Evolutionary conservation across 768 basidiomycete species (phyloP).

Genomic region (Serpula lacrymans): DNA sequence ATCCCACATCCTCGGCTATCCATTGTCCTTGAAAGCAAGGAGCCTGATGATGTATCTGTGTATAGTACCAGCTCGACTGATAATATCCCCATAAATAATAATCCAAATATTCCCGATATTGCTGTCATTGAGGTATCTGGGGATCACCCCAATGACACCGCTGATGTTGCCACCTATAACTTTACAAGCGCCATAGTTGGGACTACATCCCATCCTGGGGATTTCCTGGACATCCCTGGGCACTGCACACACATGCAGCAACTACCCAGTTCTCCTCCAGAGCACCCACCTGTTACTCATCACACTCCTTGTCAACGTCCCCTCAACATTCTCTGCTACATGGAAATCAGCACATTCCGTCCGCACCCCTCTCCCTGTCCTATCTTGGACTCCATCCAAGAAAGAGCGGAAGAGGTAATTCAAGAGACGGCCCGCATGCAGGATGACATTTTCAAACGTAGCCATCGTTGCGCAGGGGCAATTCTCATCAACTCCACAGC

Average conservation of each 20-base stretch:
- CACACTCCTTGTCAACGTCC: neutral
- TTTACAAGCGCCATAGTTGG: conserved; percentile 6
- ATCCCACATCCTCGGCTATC: too few relatives aligned
- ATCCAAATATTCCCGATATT: too few relatives aligned
- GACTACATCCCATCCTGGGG: conserved; percentile 3
- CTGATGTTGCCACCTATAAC: too few relatives aligned
- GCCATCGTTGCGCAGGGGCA: conserved; percentile 5
- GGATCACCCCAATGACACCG: too few relatives aligned
- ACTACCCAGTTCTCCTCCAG: neutral
- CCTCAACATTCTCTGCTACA: neutral
- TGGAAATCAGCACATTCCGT: neutral
- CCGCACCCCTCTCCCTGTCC: neutral
- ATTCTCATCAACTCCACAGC: neutral
- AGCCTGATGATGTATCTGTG: too few relatives aligned
- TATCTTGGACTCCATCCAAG: neutral
- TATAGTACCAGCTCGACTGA: too few relatives aligned
- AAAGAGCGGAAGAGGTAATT: conserved; percentile 1
- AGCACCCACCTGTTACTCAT: neutral
- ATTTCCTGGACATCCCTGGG: conserved; percentile 5
- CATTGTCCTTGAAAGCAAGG: too few relatives aligned
- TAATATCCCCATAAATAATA: too few relatives aligned
- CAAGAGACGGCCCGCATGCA: neutral
- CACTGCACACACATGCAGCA: neutral
- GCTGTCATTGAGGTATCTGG: too few relatives aligned
- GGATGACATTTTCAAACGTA: neutral